Base-by-base conservation (phyloP, 164 flowering plant species). In the Nymphaea colorata region DNA sequence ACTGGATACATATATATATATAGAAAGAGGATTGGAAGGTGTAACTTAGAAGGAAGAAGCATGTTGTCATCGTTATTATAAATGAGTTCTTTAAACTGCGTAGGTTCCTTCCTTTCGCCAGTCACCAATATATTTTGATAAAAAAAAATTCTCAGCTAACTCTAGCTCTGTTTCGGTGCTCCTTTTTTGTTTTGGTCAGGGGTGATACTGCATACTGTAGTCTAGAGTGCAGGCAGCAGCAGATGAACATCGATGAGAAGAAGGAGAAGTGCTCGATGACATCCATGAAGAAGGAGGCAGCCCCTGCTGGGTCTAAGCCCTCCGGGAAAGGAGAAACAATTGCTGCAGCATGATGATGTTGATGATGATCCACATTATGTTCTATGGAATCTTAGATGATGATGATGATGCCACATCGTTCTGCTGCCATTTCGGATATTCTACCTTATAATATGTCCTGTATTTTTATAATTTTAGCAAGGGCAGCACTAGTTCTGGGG, bases 141-240 rank as follows among this genome's bases (percentile, higher is more conserved):
- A 25, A 25, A 25, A 25, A 25, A 25, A 25, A 25, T 0, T 25
- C 36, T 25, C 36, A 25, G 36, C 36, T 25, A 25, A 25, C 36
- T 25, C 36, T 25, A 25, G 36, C 36, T 25, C 36, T 25, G 36
- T 25, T 25, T 25, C 36, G 36, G n/a, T 25, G 36, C 36, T 25
- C 36, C 36, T 25, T 51, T n/a, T 51, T 51, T 64, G 6, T 6
- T 10, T 47, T 47, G 36, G 61, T 4, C 76, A 86, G 91, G 71
- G 91, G 91, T 4, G 88, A 86, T 61, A 82, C 70, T 17, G 91
- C 87, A 2, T 86, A 82, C 61, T 86, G 91, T 64, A 86, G 87
- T 61, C 75, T 72, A 53, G 89, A 87, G 69, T 85, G 87, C 75
- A 70, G 91, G 79, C 87, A 85, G 53, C 81, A 81, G 7, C 86